phyloP scores from a whole-genome alignment of 2,329 filamentous ascomycete species.

The Salinomyces thailandicus region DNA sequence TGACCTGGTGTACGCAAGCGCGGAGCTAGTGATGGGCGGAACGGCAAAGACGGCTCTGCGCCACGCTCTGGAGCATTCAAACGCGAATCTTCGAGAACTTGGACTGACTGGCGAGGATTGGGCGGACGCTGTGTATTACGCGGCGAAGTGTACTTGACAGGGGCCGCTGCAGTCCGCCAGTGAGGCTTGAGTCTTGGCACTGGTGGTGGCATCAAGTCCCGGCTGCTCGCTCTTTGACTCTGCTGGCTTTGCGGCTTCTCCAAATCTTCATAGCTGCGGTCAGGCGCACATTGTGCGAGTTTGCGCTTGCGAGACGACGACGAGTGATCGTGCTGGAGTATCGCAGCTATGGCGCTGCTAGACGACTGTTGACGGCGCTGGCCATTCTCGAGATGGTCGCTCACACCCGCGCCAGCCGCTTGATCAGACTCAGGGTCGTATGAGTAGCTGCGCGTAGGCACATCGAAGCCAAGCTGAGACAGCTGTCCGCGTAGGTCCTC shows the following conservation, averaged over 20 bases:
- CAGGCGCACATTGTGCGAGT: constrained; percentile 14
- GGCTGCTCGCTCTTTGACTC: constrained; percentile 11
- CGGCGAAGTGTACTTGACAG: not conserved
- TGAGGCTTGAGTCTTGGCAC: constrained; percentile 4
- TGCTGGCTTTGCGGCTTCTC: not conserved
- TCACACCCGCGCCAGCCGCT: too few species aligned
- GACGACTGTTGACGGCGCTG: too few species aligned
- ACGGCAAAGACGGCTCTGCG: not conserved
- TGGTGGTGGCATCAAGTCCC: constrained; percentile 32
- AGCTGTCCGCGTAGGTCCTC: constrained; percentile 19
- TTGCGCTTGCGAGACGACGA: constrained; percentile 25
- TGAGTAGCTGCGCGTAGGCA: constrained; percentile 17
- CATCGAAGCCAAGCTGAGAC: constrained; percentile 19
- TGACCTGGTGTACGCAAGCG: not conserved
- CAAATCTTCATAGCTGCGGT: not conserved
- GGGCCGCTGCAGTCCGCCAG: not conserved
- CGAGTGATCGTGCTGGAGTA: constrained; percentile 9
- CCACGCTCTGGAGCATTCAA: not conserved
- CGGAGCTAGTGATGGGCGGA: constrained; percentile 1
- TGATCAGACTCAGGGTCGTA: too few species aligned
- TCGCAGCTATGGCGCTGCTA: too few species aligned
- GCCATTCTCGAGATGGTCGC: too few species aligned
- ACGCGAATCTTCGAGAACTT: not conserved
- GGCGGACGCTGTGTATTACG: not conserved
- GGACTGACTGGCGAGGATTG: not conserved